Evolutionary conservation across 176 grass and related monocot species (phyloP).

Genomic region (Zea luxurians): DNA sequence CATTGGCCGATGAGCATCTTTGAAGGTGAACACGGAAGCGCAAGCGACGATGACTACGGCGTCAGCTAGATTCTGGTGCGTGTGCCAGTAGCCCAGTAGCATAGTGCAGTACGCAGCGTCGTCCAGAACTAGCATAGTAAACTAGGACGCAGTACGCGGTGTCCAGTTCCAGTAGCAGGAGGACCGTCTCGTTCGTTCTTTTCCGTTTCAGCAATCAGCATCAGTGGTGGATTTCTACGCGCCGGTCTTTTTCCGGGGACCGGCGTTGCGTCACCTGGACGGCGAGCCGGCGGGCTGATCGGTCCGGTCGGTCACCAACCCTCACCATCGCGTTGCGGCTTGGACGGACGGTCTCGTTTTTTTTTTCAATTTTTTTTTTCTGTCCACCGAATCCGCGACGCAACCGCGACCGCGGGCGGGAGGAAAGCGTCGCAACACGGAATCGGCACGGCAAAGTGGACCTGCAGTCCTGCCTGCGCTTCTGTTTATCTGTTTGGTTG

Average conservation of each 20-base stretch:
- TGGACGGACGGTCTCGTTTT: neutral
- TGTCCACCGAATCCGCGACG: neutral
- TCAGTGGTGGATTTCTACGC: neutral
- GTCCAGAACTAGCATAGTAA: no score
- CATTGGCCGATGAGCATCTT: neutral
- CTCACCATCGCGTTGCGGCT: neutral
- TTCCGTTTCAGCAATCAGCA: neutral
- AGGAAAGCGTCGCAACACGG: neutral
- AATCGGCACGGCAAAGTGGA: constrained; percentile 24
- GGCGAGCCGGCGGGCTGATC: constrained; percentile 3
- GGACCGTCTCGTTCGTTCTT: neutral
- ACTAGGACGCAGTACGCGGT: neutral
- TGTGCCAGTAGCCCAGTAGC: no score
- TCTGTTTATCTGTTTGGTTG: no score
- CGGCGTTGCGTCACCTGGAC: neutral
- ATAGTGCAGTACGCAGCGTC: no score
- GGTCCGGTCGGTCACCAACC: constrained; percentile 11
- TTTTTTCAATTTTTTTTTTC: neutral
- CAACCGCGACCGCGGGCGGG: neutral
- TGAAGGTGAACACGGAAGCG: neutral
- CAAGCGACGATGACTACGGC: neutral
- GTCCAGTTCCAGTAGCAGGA: neutral
- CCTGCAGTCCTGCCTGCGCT: neutral
- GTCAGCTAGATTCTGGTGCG: neutral
- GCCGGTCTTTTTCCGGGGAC: neutral